phyloP scores from a whole-genome alignment of 106 monocot species.

The Agapanthus africanus region DNA sequence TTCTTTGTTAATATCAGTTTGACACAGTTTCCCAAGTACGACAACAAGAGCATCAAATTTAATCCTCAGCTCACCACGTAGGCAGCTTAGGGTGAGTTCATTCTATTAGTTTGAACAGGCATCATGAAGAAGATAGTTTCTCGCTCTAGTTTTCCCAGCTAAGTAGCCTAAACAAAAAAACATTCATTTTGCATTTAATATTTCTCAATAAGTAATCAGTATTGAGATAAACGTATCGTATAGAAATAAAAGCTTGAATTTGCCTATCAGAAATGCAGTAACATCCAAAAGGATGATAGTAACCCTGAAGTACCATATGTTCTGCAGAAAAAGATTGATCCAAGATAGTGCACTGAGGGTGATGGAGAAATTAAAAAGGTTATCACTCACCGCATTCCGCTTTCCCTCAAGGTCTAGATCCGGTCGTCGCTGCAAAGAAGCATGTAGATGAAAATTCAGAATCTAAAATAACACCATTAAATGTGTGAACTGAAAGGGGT shows the following conservation, averaged over 20 bases:
- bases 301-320: not conserved
- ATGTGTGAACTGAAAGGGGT: too few species aligned
- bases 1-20: too few species aligned
- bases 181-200: not conserved
- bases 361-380: not conserved
- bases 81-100: not conserved
- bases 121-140: not conserved
- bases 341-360: not conserved
- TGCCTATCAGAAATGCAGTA: not conserved
- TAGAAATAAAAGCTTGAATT: not conserved
- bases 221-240: not conserved
- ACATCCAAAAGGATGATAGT: not conserved
- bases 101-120: not conserved
- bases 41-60: not conserved
- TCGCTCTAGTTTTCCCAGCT: not conserved
- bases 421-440: conserved; percentile 26
- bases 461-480: not conserved
- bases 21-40: not conserved
- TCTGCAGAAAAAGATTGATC: not conserved
- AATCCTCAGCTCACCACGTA: not conserved
- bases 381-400: conserved; percentile 15
- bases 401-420: conserved; percentile 17
- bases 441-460: conserved; percentile 1
- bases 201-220: not conserved
- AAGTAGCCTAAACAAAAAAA: not conserved